Evolutionary conservation across 495 filamentous ascomycete genomes (phyloP), one percentile per base, ranked within the genome.

Genomic region (Mytilinidion resinicola): DNA sequence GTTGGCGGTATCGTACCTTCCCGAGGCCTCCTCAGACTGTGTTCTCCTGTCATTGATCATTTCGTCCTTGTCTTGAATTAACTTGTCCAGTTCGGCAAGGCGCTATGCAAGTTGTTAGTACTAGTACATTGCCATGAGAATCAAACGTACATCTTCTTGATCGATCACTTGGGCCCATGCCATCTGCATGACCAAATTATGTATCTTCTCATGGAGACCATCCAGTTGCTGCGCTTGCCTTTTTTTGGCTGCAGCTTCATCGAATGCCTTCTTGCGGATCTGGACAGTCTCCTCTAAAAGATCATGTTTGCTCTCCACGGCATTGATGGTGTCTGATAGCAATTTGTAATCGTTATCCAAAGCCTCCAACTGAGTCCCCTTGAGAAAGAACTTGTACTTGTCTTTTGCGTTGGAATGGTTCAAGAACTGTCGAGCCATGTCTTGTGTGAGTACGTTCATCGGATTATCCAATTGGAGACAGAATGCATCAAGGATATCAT

Each of bases 301-400:
- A 33, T 69, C 63, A 0, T 86, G 68, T 54, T 85, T 86, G 50
- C 74, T 76, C 46, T 86, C 79, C n/a, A 87, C 82, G 9, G 79
- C 80, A 53, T 95, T 88, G 21, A 87, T 75, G 1, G 74, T 80
- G 55, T 88, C 80, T 54, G 81, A 83, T 17, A 97, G 82, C 38
- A 95, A 70, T 44, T 82, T 78, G 70, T 99, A 99, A 66, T 97
- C 95, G 59, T 89, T 84, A 69, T 96, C 90, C 11, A 99, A 78
- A 63, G 91, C 84, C 67, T 96, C 89, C 2, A 99, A 77, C 67
- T 97, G 91, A 5, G 96, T 93, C 20, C 93, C 93, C 69, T 95
- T 90, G 53, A 96, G 83, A 67, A 97, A 99, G 63, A 96, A 96
- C 63, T 89, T 92, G 77, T 97, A 99, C 68, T 97, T 99, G 51